These are phyloP conservation scores for Naganishia vishniacii DNA, from an alignment of 768 basidiomycete species.

Conservation along the genomic window DNA sequence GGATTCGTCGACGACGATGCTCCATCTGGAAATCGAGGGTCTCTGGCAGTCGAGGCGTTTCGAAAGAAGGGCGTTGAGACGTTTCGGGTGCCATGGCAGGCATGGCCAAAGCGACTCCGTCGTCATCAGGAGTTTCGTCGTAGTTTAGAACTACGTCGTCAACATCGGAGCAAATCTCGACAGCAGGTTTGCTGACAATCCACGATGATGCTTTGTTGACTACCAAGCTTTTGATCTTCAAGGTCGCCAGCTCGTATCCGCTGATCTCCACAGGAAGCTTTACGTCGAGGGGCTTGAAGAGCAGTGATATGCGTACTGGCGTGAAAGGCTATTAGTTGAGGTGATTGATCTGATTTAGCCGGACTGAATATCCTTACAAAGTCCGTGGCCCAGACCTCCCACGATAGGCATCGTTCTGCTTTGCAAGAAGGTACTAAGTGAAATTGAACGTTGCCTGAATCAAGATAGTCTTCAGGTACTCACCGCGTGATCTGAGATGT, in stretches of 20 bases:
- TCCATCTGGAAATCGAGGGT: constrained; percentile 20
- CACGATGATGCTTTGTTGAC: constrained; percentile 13
- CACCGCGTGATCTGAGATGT: constrained; percentile 41
- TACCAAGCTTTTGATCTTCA: constrained; percentile 36
- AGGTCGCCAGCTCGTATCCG: constrained; percentile 44
- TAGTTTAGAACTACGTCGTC: constrained; percentile 9
- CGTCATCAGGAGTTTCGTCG: background rate
- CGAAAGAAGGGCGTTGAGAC: background rate
- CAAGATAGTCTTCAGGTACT: no score
- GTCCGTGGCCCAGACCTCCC: constrained; percentile 47
- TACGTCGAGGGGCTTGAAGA: constrained; percentile 48
- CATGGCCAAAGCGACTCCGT: background rate
- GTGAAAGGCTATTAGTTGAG: no score
- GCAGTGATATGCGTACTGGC: constrained; percentile 41
- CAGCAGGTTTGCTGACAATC: background rate
- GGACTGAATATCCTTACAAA: constrained; percentile 7
- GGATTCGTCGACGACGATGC: constrained; percentile 23
- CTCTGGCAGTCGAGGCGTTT: background rate
- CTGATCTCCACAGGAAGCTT: constrained; percentile 38
- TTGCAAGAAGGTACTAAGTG: background rate
- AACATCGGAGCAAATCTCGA: constrained; percentile 19
- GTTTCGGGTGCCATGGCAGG: background rate
- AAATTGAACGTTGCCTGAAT: no score
- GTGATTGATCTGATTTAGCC: background rate
- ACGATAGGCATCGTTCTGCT: constrained; percentile 22